Evolutionary conservation across 1,284 basidiomycete species (phyloP), one percentile per base, ranked within the genome.

Genomic region (Apiotrichum porosum): DNA sequence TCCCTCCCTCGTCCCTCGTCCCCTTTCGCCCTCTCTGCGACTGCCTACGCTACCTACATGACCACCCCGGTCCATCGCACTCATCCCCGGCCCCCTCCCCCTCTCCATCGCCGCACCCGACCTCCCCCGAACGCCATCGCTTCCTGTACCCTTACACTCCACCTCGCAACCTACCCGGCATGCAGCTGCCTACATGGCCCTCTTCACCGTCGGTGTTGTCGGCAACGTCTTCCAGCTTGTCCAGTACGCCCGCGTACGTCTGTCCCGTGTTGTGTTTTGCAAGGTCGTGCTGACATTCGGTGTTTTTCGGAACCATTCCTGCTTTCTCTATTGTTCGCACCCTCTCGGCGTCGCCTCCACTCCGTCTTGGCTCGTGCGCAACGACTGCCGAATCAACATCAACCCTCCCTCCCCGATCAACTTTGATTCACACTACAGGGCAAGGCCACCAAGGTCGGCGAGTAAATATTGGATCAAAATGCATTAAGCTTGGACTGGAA

Each of bases 151-250:
- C n/a, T n/a, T n/a, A n/a, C n/a, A n/a, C n/a, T n/a, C n/a, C n/a
- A n/a, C n/a, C 26, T 28, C 12, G 26, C 26, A 28, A 28, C 26
- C 35, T 28, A 47, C n/a, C n/a, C n/a, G n/a, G n/a, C n/a, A n/a
- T n/a, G n/a, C 60, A 72, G 69, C 62, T 52, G 63, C 63, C 53
- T 73, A 67, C 68, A 56, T 66, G 53, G 56, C 43, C 44, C 59
- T 73, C 46, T 66, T 68, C 59, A 57, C 57, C 35, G 62, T 65
- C 45, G 59, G 64, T 24, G 50, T 71, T 44, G 54, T 51, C 42
- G 68, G 60, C 40, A 60, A 62, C 46, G 49, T 55, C 37, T 68
- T 58, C 65, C 62, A 66, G 52, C 61, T 73, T 33, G 42, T 66
- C 44, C 62, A 71, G 57, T 73, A 67, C 60, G 62, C 56, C 49